Evolutionary conservation across 2,329 filamentous ascomycete genomes (phyloP), one percentile per base, ranked within the genome.

Genomic region (Basipetospora chlamydospora): DNA sequence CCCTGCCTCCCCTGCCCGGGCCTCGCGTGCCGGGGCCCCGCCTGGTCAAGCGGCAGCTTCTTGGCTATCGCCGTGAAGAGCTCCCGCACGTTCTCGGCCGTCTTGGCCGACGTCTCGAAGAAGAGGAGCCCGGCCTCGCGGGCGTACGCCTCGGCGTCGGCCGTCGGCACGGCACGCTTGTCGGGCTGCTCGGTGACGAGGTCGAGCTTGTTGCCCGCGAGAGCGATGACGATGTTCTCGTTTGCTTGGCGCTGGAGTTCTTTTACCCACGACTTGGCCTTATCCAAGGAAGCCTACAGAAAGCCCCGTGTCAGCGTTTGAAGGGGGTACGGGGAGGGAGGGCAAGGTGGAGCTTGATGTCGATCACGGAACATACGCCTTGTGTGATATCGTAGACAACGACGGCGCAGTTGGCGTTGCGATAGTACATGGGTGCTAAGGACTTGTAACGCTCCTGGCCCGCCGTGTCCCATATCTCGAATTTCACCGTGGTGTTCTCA

Each of bases 381-480:
- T 98, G 90, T 54, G 90, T 98, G 54, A 98, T 96, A 63, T 98
- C 90, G 62, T 98, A 98, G 47, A 98, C 90, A 33, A 98, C 88
- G 22, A 98, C 88, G 41, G 92, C 90, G 64, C 90, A 96, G 73
- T 98, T 96, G 49, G 92, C 92, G 58, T 98, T 98, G 51, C 92
- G 72, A 66, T 98, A 98, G 70, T 98, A 98, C 90, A 98, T 98
- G 50, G 90, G 90, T 23, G 90, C 90, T 47, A 98, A 70, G 10
- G 90, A 96, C 70, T 96, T 96, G 73, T 96, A 98, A 54, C 92
- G 77, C 64, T 98, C 90, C 65, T 98, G 90, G 44, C 90, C 90
- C 44, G 90, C 90, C 8, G 90, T 98, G 62, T 95, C 87, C 87
- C 90, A 98, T 56, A 98, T 98, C 64, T 98, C 90, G 55, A 98